phyloP scores from a whole-genome alignment of 352 stramenopile species.

The Phytophthora rubi region DNA sequence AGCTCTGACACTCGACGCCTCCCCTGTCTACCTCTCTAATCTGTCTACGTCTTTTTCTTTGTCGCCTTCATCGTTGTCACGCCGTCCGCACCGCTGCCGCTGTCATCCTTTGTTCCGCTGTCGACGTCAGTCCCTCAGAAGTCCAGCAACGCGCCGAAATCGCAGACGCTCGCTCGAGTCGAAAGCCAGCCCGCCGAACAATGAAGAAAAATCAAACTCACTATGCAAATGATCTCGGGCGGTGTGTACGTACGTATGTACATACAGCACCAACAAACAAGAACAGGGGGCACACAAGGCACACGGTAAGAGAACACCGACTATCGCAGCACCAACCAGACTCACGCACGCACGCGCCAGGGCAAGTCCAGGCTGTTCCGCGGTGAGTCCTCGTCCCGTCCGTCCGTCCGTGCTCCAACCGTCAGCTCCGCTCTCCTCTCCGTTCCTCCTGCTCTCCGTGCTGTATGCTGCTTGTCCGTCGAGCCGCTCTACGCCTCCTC shows the following conservation, averaged over 20 bases:
- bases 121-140: slow-evolving; percentile 17
- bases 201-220: slow-evolving; percentile 48
- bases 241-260: slow-evolving; percentile 16
- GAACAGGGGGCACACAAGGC: slow-evolving; percentile 43
- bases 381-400: slow-evolving; percentile 27
- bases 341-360: slow-evolving; percentile 42
- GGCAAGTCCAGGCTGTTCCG: slow-evolving; percentile 30
- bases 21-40: slow-evolving; percentile 6
- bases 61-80: slow-evolving; percentile 9
- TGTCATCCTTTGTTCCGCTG: slow-evolving; percentile 30
- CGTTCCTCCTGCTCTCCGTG: slow-evolving; percentile 25
- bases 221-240: slow-evolving; percentile 42
- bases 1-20: slow-evolving; percentile 27
- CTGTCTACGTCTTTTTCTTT: slow-evolving; percentile 5
- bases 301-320: slow-evolving; percentile 49
- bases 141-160: slow-evolving; percentile 9
- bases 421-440: slow-evolving; percentile 17
- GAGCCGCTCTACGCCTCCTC: slow-evolving; percentile 26
- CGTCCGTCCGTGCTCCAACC: slow-evolving; percentile 24
- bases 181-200: slow-evolving; percentile 35
- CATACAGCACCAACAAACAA: slow-evolving; percentile 49
- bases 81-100: slow-evolving; percentile 18
- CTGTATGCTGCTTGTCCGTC: slow-evolving; percentile 15
- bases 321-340: slow-evolving; percentile 46
- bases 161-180: slow-evolving; percentile 12